Evolutionary conservation across 2,329 filamentous ascomycete genomes (phyloP).

Genomic region (Septoria petroselini): DNA sequence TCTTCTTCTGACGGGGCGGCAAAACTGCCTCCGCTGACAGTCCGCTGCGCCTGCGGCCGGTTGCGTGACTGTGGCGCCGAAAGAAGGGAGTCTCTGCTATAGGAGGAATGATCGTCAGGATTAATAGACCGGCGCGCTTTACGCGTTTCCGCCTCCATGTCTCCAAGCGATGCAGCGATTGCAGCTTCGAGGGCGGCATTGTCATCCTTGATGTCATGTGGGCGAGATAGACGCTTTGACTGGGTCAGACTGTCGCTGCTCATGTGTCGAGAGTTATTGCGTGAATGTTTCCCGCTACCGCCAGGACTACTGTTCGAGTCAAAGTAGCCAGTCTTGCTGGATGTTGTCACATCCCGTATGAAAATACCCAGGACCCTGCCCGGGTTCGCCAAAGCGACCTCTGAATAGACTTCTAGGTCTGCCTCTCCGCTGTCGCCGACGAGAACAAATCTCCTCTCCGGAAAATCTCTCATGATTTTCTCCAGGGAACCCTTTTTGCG

Average conservation of each 20-base stretch:
- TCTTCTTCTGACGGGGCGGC: constrained; percentile 37
- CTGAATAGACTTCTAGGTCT: constrained; percentile 94
- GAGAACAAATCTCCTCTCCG: constrained; percentile 80
- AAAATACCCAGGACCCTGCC: constrained; percentile 82
- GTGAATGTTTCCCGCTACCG: constrained; percentile 30
- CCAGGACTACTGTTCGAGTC: constrained; percentile 56
- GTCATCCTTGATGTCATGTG: constrained; percentile 42
- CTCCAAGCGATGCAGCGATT: constrained; percentile 48
- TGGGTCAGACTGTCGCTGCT: constrained; percentile 34
- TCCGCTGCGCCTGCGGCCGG: constrained; percentile 6
- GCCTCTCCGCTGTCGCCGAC: constrained; percentile 96
- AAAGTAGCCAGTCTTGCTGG: constrained; percentile 68
- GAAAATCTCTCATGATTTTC: constrained; percentile 83
- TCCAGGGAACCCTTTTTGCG: constrained; percentile 86
- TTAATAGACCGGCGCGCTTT: constrained; percentile 38
- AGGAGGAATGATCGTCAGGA: constrained; percentile 29
- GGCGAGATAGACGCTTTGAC: constrained; percentile 36
- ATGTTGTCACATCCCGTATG: constrained; percentile 90
- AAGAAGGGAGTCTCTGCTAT: constrained; percentile 5
- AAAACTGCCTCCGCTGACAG: not conserved
- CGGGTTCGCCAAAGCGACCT: constrained; percentile 80
- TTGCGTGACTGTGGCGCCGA: not conserved
- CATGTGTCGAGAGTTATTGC: constrained; percentile 32
- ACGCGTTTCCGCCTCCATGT: constrained; percentile 43
- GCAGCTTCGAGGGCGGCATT: constrained; percentile 49